Evolutionary conservation across 192 early-diverging fungal species (phyloP).

Genomic region (Backusella sp.): DNA sequence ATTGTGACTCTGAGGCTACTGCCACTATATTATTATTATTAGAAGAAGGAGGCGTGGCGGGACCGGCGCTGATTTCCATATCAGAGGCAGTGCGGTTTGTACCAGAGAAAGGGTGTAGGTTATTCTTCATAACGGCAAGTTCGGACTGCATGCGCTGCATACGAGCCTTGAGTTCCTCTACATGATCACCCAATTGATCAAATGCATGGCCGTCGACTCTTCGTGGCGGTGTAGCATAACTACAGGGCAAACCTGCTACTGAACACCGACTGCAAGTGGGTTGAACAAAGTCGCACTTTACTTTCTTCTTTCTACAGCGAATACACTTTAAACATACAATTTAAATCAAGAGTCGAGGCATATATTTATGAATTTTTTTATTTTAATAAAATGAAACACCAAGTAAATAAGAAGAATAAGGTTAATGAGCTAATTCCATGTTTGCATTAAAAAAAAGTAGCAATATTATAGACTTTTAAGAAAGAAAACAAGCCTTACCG

Average conservation of each 20-base stretch:
- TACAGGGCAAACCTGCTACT: conserved; percentile 39
- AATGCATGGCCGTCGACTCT: conserved; percentile 44
- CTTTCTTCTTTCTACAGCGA: conserved; percentile 41
- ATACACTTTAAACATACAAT: conserved; percentile 31
- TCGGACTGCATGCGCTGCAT: conserved; percentile 45
- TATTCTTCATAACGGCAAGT: conserved; percentile 39
- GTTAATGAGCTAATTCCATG: background rate
- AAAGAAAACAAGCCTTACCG: conserved; percentile 21
- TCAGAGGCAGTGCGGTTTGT: background rate
- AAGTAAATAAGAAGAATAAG: background rate
- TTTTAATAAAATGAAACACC: background rate
- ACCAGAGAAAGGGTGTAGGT: conserved; percentile 35
- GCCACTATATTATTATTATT: background rate
- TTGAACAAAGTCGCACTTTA: conserved; percentile 43
- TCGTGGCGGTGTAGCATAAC: conserved; percentile 39
- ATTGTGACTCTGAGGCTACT: background rate
- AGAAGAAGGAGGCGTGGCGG: background rate
- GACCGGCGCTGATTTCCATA: background rate
- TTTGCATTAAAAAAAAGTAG: background rate
- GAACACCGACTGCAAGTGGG: conserved; percentile 35
- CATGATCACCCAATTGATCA: conserved; percentile 42
- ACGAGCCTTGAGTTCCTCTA: conserved; percentile 40
- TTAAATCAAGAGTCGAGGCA: background rate
- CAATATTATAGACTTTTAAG: background rate
- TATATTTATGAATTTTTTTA: background rate